These are phyloP conservation scores for Fraxinus floribunda DNA, from an alignment of 305 asterid genomes.

Conservation along the genomic window DNA sequence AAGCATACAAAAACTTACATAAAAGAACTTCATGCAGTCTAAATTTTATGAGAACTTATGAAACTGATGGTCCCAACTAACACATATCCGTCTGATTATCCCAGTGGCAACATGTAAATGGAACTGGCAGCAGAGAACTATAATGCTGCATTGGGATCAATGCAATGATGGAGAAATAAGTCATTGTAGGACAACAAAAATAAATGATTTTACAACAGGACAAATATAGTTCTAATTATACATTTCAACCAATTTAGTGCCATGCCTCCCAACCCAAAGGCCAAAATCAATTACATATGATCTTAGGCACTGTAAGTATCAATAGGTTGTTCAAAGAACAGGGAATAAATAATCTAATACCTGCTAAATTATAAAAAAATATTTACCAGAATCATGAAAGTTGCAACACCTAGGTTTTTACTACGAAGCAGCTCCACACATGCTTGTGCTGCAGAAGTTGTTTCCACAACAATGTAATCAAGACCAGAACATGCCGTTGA, in stretches of 20 bases:
- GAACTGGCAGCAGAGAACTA: conserved; percentile 10
- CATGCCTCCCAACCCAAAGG: background rate
- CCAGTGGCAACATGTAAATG: conserved; percentile 13
- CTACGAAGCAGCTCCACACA: conserved; percentile 82
- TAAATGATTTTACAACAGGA: background rate
- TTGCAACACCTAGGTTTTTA: conserved; percentile 88
- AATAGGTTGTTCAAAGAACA: background rate
- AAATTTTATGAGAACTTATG: background rate
- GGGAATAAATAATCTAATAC: background rate
- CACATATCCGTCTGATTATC: background rate
- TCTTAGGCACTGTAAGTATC: background rate
- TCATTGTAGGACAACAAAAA: background rate
- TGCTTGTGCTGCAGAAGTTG: conserved; percentile 80
- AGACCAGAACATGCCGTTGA: conserved; percentile 96
- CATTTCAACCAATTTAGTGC: background rate
- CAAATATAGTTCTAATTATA: background rate
- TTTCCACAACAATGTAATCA: conserved; percentile 81
- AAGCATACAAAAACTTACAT: background rate
- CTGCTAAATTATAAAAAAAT: background rate
- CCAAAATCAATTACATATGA: background rate
- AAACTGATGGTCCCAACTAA: background rate
- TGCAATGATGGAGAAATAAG: background rate
- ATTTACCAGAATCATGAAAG: conserved; percentile 90
- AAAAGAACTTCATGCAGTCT: background rate
- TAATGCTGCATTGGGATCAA: background rate